Percentiles rank a stretch among this genome's conserved stretches.
These are phyloP conservation scores for Epichloe baconii DNA, from an alignment of 2,329 filamentous ascomycete species.

Conservation along the genomic window DNA sequence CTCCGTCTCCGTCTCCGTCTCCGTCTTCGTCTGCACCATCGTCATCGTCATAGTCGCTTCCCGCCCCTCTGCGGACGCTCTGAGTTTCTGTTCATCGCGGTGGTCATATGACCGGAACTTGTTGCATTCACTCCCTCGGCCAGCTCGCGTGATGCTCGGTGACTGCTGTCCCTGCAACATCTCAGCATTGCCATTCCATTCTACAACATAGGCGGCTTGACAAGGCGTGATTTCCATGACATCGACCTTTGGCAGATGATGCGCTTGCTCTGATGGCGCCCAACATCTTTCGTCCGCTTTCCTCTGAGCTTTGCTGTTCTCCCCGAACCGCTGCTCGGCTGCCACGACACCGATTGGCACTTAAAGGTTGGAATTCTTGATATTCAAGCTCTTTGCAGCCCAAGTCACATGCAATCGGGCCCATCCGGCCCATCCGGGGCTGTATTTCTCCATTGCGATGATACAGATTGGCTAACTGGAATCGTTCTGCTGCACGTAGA, in stretches of 20 bases:
- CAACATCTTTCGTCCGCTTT: constrained; percentile 21
- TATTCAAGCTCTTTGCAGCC: not conserved
- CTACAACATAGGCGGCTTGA: no score
- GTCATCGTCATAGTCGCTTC: not conserved
- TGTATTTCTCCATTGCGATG: not conserved
- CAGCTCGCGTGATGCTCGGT: no score
- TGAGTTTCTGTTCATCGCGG: not conserved
- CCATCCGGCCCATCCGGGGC: not conserved
- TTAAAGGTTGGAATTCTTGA: constrained; percentile 10
- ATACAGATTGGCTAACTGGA: not conserved
- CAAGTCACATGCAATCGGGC: not conserved
- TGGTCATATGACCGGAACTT: no score
- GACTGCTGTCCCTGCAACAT: no score
- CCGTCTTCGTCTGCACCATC: not conserved
- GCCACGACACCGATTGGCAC: constrained; percentile 11
- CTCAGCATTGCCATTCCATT: no score
- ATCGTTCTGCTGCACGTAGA: constrained; percentile 2
- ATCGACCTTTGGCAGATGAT: constrained; percentile 15
- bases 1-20: not conserved
- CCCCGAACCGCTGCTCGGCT: constrained; percentile 13
- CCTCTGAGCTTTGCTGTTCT: constrained; percentile 17
- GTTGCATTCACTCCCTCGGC: no score
- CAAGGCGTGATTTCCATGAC: not conserved
- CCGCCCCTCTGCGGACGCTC: not conserved
- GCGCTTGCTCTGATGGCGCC: constrained; percentile 20